Evolutionary conservation across 2,329 filamentous ascomycete species (phyloP), one percentile per base, ranked within the genome.

Genomic region (Aureobasidium subglaciale): DNA sequence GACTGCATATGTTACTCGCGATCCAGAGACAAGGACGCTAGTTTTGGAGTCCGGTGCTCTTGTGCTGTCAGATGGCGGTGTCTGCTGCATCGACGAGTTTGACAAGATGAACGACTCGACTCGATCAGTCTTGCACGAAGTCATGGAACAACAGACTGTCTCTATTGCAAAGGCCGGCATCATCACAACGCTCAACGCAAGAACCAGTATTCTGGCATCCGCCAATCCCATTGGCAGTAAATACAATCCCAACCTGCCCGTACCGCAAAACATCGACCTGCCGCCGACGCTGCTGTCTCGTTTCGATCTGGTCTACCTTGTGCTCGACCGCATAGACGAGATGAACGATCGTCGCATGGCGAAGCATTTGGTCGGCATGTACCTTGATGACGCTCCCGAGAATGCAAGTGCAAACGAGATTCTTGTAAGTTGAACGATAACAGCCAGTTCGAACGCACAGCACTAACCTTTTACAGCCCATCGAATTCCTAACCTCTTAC

Each of bases 161-260:
- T 89, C 85, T 61, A 91, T 90, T 67, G 89, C 86, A 67, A 91
- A 90, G 76, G 92, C 92, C 1, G 92, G 92, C 62, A 97, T 97
- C 68, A 96, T 91, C 61, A 99, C 93, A 1, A 96, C 91, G 0
- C 82, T 99, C 57, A 99, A 99, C 69, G 93, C 93, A 20, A 86
- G 93, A 59, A 97, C 93, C 18, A 95, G 90, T 0, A 96, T 99
- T 66, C 82, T 99, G 27, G 93, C 93, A 15, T 97, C 92, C 10
- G 93, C 93, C 71, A 99, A 99, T 68, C 93, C 93, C 1, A 97
- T 99, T 62, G 93, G 93, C 64, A 96, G 90, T 74, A 91, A 95
- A 68, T 99, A 99, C 75, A 97, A 99, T 71, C 88, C 90, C 2
- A 92, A 96, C 65, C 75, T 99, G 22, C 91, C 93, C 0, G 93